A percentile compares a stretch with the other conserved stretches of the same genome.
phyloP scores from a whole-genome alignment of 2,329 filamentous ascomycete species.

The Lizonia empirigonia region DNA sequence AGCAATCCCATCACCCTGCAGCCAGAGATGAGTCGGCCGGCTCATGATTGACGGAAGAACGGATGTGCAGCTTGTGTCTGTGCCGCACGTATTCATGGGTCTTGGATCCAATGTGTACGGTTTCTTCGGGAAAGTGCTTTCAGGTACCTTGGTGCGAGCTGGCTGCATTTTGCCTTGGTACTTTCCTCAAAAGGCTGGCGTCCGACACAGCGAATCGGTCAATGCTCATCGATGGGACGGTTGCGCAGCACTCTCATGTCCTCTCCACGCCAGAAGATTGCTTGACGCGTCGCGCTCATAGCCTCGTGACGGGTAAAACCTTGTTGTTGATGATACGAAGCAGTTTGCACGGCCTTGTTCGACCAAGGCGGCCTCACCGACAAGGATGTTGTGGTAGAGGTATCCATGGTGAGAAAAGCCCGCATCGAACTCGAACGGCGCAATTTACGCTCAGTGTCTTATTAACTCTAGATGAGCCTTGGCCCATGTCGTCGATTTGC shows the following conservation, averaged over 20 bases:
- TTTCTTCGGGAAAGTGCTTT: background rate
- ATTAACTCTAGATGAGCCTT: background rate
- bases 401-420: constrained; percentile 1
- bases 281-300: no score
- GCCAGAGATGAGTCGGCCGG: constrained; percentile 19
- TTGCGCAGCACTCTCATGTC: background rate
- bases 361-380: constrained; percentile 10
- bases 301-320: background rate
- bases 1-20: constrained; percentile 28
- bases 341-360: background rate
- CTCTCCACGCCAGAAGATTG: background rate
- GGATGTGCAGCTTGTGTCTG: constrained; percentile 5
- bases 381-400: constrained; percentile 6
- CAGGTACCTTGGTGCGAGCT: no score
- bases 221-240: background rate
- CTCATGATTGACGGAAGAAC: constrained; percentile 8
- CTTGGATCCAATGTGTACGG: background rate
- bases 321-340: background rate
- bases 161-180: no score
- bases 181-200: background rate
- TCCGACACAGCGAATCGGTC: background rate
- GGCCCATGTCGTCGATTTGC: constrained; percentile 7
- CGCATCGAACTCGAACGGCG: background rate
- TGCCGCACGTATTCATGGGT: constrained; percentile 1
- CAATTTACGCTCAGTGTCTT: background rate